A percentile compares a stretch with the other conserved stretches of the same genome.
Conservation (phyloP, 352 stramenopile species). For the Globisporangium cylindrosporum region DNA sequence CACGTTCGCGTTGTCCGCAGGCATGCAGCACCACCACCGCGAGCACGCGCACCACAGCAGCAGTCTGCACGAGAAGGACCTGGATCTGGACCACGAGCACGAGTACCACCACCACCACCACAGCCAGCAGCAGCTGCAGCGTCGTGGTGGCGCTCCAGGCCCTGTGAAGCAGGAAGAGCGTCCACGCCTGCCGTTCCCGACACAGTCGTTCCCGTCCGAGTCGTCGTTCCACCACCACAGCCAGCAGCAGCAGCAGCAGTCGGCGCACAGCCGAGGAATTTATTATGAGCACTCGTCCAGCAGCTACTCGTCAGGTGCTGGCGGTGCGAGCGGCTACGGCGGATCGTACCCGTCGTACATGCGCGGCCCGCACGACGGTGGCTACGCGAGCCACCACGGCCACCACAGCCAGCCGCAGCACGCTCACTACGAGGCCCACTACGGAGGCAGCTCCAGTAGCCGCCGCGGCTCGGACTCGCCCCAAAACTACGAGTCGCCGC, state of each 20-base stretch:
- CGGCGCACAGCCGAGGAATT: conserved; percentile 17
- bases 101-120: conserved; percentile 11
- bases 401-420: conserved; percentile 10
- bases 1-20: conserved; percentile 10
- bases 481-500: conserved; percentile 31
- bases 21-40: conserved; percentile 29
- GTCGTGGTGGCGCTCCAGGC: neutral
- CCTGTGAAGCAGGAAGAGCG: conserved; percentile 38
- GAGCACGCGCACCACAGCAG: neutral
- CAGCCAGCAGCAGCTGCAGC: conserved; percentile 1
- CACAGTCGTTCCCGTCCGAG: conserved; percentile 56
- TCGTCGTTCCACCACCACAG: conserved; percentile 38
- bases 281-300: conserved; percentile 27
- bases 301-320: neutral
- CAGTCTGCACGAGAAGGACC: conserved; percentile 18
- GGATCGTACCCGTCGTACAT: conserved; percentile 44
- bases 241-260: conserved; percentile 17
- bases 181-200: conserved; percentile 53
- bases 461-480: conserved; percentile 6
- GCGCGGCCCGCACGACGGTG: conserved; percentile 29
- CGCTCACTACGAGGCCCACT: conserved; percentile 32
- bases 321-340: neutral
- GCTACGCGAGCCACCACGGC: conserved; percentile 19
- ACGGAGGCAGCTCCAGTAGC: neutral
- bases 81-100: conserved; percentile 27